Evolutionary conservation across 495 filamentous ascomycete genomes (phyloP).

Genomic region (Penicillium canariense): DNA sequence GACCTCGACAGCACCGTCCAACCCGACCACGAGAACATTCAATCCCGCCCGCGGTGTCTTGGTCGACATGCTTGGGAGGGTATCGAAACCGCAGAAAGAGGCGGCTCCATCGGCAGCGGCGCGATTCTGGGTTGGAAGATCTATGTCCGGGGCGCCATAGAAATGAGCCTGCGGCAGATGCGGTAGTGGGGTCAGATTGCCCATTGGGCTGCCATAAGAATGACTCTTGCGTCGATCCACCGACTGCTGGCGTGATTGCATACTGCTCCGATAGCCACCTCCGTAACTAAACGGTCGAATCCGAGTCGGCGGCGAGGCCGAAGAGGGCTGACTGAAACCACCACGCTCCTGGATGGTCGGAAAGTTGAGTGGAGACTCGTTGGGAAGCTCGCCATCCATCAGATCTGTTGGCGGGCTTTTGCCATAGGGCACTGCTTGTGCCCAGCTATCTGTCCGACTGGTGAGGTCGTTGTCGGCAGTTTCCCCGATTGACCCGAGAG

Average conservation of each 20-base stretch:
- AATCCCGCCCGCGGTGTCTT: slow-evolving; percentile 52
- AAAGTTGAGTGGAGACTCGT: slow-evolving; percentile 44
- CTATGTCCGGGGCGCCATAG: slow-evolving; percentile 57
- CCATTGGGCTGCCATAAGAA: slow-evolving; percentile 43
- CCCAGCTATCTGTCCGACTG: slow-evolving; percentile 48
- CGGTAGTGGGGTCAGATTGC: slow-evolving; percentile 64
- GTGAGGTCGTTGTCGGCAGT: slow-evolving; percentile 35
- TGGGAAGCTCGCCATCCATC: slow-evolving; percentile 41
- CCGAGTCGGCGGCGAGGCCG: slow-evolving; percentile 46
- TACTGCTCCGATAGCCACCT: slow-evolving; percentile 39
- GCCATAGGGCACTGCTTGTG: slow-evolving; percentile 47
- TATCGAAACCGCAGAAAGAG: slow-evolving; percentile 79
- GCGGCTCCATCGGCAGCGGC: slow-evolving; percentile 56
- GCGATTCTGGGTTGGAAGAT: slow-evolving; percentile 33
- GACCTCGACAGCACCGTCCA: slow-evolving; percentile 71
- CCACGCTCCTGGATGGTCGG: slow-evolving; percentile 40
- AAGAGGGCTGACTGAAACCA: slow-evolving; percentile 50
- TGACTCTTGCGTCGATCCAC: slow-evolving; percentile 42
- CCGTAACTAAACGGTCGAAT: slow-evolving; percentile 46
- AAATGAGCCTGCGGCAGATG: slow-evolving; percentile 79
- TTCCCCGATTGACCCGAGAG: slow-evolving; percentile 35
- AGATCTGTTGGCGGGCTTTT: slow-evolving; percentile 49
- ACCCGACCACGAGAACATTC: slow-evolving; percentile 72
- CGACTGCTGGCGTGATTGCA: slow-evolving; percentile 41
- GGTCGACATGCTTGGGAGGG: slow-evolving; percentile 49